Evolutionary conservation across 768 basidiomycete species (phyloP).

Genomic region (Rhodotorula diobovata): DNA sequence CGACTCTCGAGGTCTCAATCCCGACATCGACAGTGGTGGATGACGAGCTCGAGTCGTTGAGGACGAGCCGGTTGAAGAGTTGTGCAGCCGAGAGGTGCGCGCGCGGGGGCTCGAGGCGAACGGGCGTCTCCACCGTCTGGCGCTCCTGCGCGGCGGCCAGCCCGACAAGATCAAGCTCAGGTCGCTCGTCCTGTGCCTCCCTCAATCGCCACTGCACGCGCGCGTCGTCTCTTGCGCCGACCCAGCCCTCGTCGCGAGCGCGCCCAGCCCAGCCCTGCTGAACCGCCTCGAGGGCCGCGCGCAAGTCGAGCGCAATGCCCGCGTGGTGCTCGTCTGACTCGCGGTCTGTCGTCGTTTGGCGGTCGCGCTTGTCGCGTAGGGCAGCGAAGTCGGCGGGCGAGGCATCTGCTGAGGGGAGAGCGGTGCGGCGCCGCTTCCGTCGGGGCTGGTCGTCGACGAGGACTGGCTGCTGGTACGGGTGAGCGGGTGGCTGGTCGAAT

Average conservation of each 20-base stretch:
- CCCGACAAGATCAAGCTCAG: constrained; percentile 7
- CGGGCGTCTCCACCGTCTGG: too few species aligned
- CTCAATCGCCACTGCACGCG: neutral
- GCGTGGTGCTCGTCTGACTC: constrained; percentile 26
- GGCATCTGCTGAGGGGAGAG: neutral
- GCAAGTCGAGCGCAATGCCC: neutral
- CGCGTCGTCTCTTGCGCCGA: neutral
- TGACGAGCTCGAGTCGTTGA: neutral
- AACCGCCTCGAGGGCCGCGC: constrained; percentile 14
- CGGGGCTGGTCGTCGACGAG: neutral
- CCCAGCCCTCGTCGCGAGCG: neutral
- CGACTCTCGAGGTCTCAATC: neutral
- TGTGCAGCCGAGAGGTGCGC: neutral
- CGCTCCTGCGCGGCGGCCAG: neutral
- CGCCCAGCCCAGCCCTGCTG: constrained; percentile 1
- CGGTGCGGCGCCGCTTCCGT: constrained; percentile 3
- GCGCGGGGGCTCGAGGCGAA: neutral
- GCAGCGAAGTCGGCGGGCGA: constrained; percentile 16
- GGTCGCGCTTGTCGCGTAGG: constrained; percentile 4
- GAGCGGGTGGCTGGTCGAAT: constrained; percentile 2
- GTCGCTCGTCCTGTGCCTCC: rapidly evolving
- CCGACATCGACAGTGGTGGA: neutral
- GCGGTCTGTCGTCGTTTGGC: constrained; percentile 11
- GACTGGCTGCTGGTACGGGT: neutral
- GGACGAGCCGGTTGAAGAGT: constrained; percentile 4